Percentiles rank a stretch among this genome's conserved stretches.
phyloP scores from a whole-genome alignment of 108 stramenopile species.

The Discostella stelligeroides region DNA sequence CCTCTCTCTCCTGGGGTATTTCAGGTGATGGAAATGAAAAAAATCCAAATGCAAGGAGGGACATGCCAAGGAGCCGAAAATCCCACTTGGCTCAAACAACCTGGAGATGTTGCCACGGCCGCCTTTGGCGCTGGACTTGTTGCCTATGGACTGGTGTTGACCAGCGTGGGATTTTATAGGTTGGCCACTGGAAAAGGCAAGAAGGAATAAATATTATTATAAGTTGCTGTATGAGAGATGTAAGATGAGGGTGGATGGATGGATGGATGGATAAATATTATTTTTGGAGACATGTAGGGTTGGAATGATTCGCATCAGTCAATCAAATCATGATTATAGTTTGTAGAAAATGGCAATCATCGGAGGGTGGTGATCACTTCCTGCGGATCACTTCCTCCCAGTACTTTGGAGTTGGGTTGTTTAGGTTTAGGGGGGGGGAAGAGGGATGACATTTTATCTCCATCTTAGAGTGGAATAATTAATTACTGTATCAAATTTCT shows the following conservation, averaged over 20 bases:
- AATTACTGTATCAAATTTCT: too few species aligned
- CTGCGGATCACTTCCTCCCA: too few species aligned
- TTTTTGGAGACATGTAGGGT: too few species aligned
- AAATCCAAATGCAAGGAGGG: too few species aligned
- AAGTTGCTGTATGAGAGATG: background rate
- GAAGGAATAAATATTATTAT: constrained; percentile 39
- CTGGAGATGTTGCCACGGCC: constrained; percentile 50
- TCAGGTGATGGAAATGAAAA: too few species aligned
- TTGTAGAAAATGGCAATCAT: too few species aligned
- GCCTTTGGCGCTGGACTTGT: constrained; percentile 54
- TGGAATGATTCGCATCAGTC: background rate
- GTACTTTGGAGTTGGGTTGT: too few species aligned
- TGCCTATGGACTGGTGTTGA: constrained; percentile 45
- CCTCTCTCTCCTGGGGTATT: too few species aligned
- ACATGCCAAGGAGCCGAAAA: constrained; percentile 73
- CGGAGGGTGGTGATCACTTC: too few species aligned
- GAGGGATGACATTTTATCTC: too few species aligned
- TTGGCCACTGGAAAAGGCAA: constrained; percentile 86
- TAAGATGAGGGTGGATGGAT: background rate
- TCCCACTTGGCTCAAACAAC: constrained; percentile 86
- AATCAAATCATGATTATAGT: background rate
- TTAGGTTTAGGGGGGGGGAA: too few species aligned
- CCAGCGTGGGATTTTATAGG: constrained; percentile 57
- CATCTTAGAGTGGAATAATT: too few species aligned
- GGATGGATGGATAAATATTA: constrained; percentile 5